Evolutionary conservation across 163 green algal genomes (phyloP), one percentile per base, ranked within the genome.

Genomic region (Scenedesmus sp.): DNA sequence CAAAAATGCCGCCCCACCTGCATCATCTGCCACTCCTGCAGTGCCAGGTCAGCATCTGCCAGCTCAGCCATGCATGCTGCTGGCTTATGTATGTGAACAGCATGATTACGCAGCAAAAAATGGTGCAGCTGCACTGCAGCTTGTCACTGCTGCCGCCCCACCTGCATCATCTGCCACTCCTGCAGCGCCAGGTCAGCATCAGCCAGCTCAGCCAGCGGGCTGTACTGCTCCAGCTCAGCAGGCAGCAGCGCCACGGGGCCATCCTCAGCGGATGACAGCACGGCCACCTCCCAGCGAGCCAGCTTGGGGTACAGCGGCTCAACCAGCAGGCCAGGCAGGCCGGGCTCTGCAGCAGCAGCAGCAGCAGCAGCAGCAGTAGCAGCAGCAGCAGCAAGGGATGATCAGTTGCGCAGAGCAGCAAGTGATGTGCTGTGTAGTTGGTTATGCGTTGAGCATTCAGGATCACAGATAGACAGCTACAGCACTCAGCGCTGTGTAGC

Each of bases 101-200:
- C 34, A 46, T 46, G 34, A 46, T 46, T 46, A 46, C 0, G 34
- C 34, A 46, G 34, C 34, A 46, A 46, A 46, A 46, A 0, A 0
- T 46, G 34, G 34, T 46, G 34, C 34, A 46, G 34, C 34, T 46
- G 34, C 34, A 46, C 34, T 46, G 34, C 34, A 46, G 34, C 34
- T 46, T 46, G 34, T 46, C 34, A 46, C 34, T 46, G 34, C 34
- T 73, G 15, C 67, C 3, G 2, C 1, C 55, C 13, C 89, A 84
- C 89, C 89, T 92, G 89, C 89, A 92, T 54, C 82, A 92, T 88
- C 60, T 54, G 46, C 79, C 82, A 88, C 89, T 92, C 89, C 52
- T 87, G 34, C 10, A 92, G 82, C 6, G 82, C 81, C 64, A 92
- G 82, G 52, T 89, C 60, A 46, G 82, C 79, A 56, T 88, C 81